Evolutionary conservation across 257 asterid species (phyloP).

Genomic region (Sherardia arvensis): DNA sequence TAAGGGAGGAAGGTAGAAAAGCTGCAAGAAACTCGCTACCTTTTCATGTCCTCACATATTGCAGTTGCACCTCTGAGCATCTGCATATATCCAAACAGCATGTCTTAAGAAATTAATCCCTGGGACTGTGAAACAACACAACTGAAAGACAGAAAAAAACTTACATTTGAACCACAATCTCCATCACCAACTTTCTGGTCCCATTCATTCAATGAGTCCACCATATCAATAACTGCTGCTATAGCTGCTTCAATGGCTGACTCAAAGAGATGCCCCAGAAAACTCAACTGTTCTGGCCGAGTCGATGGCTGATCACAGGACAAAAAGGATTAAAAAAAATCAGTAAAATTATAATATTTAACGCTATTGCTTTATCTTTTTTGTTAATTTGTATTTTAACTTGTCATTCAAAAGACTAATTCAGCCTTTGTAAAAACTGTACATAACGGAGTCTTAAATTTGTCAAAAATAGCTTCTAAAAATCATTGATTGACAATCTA

Average conservation of each 20-base stretch:
- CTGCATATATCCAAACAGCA: constrained; percentile 32
- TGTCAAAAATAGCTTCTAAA: neutral
- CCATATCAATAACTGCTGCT: constrained; percentile 49
- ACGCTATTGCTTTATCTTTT: neutral
- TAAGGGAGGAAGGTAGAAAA: constrained; percentile 6
- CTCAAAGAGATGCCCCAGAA: constrained; percentile 62
- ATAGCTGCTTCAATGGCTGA: constrained; percentile 90
- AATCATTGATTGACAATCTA: neutral
- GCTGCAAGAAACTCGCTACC: constrained; percentile 38
- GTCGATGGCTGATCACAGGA: constrained; percentile 39
- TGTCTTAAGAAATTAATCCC: constrained; percentile 6
- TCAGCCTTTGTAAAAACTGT: too few relatives aligned
- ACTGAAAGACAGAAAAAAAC: constrained; percentile 28
- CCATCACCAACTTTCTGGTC: constrained; percentile 98
- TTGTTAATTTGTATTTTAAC: neutral
- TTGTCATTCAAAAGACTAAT: too few relatives aligned
- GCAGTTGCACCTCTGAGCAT: constrained; percentile 89
- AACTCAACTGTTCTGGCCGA: constrained; percentile 60
- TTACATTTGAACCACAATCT: constrained; percentile 95
- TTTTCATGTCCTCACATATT: constrained; percentile 80
- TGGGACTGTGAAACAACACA: constrained; percentile 6
- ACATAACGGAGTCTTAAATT: neutral
- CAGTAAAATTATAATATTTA: constrained; percentile 1
- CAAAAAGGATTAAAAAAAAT: constrained; percentile 16
- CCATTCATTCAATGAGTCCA: constrained; percentile 79